Percentiles rank a stretch among this genome's conserved stretches.
Evolutionary conservation across 2,329 filamentous ascomycete species (phyloP).

Genomic region (Neofusicoccum ribis): DNA sequence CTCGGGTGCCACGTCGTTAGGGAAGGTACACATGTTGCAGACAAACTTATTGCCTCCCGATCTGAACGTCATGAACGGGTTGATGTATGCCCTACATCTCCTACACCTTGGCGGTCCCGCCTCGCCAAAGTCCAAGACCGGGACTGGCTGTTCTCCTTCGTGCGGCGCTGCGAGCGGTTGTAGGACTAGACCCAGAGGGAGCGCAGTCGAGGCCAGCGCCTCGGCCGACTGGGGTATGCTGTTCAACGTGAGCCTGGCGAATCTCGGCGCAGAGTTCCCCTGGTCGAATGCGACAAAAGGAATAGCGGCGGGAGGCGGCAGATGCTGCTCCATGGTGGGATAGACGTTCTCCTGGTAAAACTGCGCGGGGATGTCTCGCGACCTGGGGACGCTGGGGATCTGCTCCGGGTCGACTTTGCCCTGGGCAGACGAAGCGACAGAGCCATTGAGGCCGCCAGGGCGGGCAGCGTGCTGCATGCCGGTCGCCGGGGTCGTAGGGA

Average conservation of each 20-base stretch:
- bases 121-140: conserved; percentile 93
- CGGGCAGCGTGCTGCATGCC: conserved; percentile 38
- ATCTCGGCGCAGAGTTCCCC: conserved; percentile 94
- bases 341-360: conserved; percentile 88
- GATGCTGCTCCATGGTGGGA: conserved; percentile 90
- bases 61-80: conserved; percentile 97
- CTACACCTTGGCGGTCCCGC: conserved; percentile 85
- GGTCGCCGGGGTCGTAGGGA: conserved; percentile 37
- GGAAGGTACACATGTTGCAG: conserved; percentile 97
- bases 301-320: conserved; percentile 83
- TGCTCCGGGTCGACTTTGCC: conserved; percentile 85
- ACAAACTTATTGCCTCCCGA: conserved; percentile 94
- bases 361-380: conserved; percentile 77
- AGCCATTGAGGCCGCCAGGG: conserved; percentile 32
- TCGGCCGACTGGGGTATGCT: conserved; percentile 85
- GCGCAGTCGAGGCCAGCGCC: conserved; percentile 72
- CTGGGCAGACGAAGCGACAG: conserved; percentile 61
- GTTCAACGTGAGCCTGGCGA: conserved; percentile 86
- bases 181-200: conserved; percentile 83
- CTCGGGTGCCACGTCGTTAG: conserved; percentile 87
- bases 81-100: conserved; percentile 94
- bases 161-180: conserved; percentile 85
- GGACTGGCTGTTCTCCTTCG: conserved; percentile 81
- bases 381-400: conserved; percentile 84
- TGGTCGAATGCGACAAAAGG: conserved; percentile 95